Evolutionary conservation across 371 early-diverging fungal species (phyloP), one percentile per base, ranked within the genome.

Genomic region (Saksenaea vasiformis): DNA sequence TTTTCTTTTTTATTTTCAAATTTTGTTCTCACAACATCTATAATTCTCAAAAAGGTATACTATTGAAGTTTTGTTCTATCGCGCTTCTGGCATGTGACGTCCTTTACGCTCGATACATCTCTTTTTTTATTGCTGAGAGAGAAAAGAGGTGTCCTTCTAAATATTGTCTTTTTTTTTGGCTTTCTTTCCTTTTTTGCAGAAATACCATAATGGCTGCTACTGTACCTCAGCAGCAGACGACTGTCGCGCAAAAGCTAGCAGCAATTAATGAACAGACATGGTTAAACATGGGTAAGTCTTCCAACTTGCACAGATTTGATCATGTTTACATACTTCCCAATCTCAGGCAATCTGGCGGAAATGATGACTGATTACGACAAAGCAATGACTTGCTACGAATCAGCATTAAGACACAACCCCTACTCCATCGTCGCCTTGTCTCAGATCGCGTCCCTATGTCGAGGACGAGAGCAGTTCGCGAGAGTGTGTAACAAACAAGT

Each of bases 391-490:
- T 87, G 93, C 7, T 97, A 93, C 66, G 94, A 95, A 68, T 78
- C 84, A 4, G 95, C 94, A 2, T 83, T 95, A 17, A 85, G 93
- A 28, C 93, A 95, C 73, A 95, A 95, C 65, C 92, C 95, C 31
- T 90, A 92, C 68, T 94, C 94, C 2, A 82, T 91, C 51, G 71
- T 74, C 34, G 93, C 94, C 1, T 80, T 95, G 22, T 87, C 87
- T n/a, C 83, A 80, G 57, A 85, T 89, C 38, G 92, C 91, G 8
- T 80, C 87, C 11, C 76, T 91, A 27, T 91, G 87, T 73, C 76
- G 89, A 56, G 74, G 83, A 13, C 78, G 85, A 51, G 91, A 91
- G 66, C 87, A 83, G 51, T 84, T 82, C 68, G 69, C 69, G 36
- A 83, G 77, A 74, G 85, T 85, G 74, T 54, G 54, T 43, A 43